Conservation (phyloP, 2,329 filamentous ascomycete species). For the Torrubiella hemipterigena region DNA sequence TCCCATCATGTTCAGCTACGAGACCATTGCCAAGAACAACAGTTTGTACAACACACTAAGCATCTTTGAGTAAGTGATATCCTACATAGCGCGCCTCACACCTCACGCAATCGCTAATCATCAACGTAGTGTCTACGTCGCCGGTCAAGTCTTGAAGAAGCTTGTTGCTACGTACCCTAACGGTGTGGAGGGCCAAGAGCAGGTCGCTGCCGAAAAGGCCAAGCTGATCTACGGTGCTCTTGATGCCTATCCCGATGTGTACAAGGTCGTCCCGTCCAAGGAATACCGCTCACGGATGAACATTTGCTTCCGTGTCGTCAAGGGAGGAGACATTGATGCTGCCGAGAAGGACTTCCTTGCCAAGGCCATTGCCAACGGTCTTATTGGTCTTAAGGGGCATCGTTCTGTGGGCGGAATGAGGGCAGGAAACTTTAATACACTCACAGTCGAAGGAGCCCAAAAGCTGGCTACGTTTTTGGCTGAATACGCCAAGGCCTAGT, state of each 20-base stretch:
- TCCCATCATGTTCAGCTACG: conserved; percentile 71
- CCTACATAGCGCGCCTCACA: not conserved
- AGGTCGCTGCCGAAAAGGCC: conserved; percentile 63
- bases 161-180: conserved; percentile 53
- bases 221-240: conserved; percentile 63
- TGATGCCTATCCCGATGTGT: conserved; percentile 62
- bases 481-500: conserved; percentile 32
- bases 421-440: conserved; percentile 81
- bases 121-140: conserved; percentile 60
- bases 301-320: conserved; percentile 73
- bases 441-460: conserved; percentile 54
- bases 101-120: conserved; percentile 4
- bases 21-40: conserved; percentile 82
- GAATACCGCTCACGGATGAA: conserved; percentile 79
- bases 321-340: conserved; percentile 47
- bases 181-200: conserved; percentile 68
- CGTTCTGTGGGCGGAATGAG: conserved; percentile 77
- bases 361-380: conserved; percentile 52
- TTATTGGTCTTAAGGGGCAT: conserved; percentile 82
- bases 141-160: conserved; percentile 74
- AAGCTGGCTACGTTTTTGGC: conserved; percentile 54
- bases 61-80: conserved; percentile 62
- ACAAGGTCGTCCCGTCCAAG: conserved; percentile 66
- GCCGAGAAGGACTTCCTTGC: conserved; percentile 73
- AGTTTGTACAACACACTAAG: conserved; percentile 92